Percentiles rank a stretch among this genome's conserved stretches.
phyloP scores from a whole-genome alignment of 805 yeast species.

The Blastobotrys chiropterorum region DNA sequence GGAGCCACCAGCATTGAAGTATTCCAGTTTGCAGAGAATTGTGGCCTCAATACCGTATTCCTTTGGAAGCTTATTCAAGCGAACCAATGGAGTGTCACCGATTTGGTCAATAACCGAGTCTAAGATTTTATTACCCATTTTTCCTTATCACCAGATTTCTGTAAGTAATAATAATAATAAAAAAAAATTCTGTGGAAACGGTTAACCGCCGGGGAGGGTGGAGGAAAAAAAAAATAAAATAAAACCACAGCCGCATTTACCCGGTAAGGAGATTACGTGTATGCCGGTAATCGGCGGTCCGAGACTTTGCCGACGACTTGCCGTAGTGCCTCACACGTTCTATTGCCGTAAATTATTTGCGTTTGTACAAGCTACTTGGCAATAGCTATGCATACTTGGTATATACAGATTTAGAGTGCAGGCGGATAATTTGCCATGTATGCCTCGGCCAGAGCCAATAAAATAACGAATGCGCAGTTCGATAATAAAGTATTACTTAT shows the following conservation, averaged over 20 bases:
- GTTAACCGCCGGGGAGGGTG: background rate
- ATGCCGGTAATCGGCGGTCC: background rate
- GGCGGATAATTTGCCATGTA: too few relatives aligned
- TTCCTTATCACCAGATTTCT: conserved; percentile 1
- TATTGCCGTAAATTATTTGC: too few relatives aligned
- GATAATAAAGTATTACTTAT: too few relatives aligned
- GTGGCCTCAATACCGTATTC: conserved; percentile 65
- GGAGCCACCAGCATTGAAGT: conserved; percentile 85
- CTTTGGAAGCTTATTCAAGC: conserved; percentile 70
- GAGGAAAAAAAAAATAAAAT: background rate
- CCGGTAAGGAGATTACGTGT: too few relatives aligned
- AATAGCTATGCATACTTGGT: too few relatives aligned
- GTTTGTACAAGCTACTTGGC: too few relatives aligned
- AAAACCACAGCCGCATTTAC: too few relatives aligned
- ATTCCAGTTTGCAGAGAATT: conserved; percentile 63
- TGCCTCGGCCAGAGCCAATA: too few relatives aligned
- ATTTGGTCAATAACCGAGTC: conserved; percentile 64
- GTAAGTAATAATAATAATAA: background rate
- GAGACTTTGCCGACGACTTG: background rate
- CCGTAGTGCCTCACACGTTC: too few relatives aligned
- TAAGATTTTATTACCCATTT: conserved; percentile 31
- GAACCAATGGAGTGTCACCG: conserved; percentile 80
- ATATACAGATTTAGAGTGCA: too few relatives aligned
- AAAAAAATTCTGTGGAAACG: background rate
- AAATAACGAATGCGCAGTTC: too few relatives aligned